A percentile compares a stretch with the other conserved stretches of the same genome.
These are phyloP conservation scores for Limnomonas spitsbergensis DNA, from an alignment of 139 green algal species.

Conservation along the genomic window DNA sequence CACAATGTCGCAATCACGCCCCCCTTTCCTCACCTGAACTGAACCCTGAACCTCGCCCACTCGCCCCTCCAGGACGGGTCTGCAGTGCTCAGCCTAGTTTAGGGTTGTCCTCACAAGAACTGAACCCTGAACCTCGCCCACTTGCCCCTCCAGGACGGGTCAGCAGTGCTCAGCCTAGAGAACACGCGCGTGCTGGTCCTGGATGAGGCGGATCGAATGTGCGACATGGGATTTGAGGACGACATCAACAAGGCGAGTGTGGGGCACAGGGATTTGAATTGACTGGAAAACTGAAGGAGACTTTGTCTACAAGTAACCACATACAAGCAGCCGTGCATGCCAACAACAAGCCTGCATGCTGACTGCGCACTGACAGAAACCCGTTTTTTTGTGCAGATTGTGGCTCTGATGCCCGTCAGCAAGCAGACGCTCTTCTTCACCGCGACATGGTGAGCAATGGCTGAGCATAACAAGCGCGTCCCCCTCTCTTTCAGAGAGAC, in stretches of 20 bases:
- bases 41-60: too few species aligned
- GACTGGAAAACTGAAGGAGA: background rate
- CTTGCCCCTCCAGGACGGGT: conserved; percentile 48
- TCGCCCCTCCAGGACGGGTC: conserved; percentile 47
- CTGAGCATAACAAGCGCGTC: too few species aligned
- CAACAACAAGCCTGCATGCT: too few species aligned
- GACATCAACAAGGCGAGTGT: conserved; percentile 55
- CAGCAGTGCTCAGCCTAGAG: conserved; percentile 31
- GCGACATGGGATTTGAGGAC: conserved; percentile 89
- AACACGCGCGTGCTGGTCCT: conserved; percentile 70
- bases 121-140: too few species aligned
- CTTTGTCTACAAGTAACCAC: background rate
- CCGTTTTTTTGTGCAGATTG: conserved; percentile 71
- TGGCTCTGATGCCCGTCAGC: conserved; percentile 73
- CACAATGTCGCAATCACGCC: too few species aligned
- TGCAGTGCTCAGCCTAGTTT: conserved; percentile 22
- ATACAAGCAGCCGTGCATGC: background rate
- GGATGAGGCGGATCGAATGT: conserved; percentile 90
- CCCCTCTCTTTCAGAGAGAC: too few species aligned
- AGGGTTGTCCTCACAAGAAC: too few species aligned
- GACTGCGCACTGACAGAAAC: too few species aligned
- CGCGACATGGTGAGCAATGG: conserved; percentile 67
- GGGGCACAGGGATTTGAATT: conserved; percentile 65
- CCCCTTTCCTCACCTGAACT: too few species aligned
- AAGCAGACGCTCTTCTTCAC: conserved; percentile 85